These are phyloP conservation scores for Pestalotiopsis sp. DNA, from an alignment of 2,329 filamentous ascomycete species.

Conservation along the genomic window DNA sequence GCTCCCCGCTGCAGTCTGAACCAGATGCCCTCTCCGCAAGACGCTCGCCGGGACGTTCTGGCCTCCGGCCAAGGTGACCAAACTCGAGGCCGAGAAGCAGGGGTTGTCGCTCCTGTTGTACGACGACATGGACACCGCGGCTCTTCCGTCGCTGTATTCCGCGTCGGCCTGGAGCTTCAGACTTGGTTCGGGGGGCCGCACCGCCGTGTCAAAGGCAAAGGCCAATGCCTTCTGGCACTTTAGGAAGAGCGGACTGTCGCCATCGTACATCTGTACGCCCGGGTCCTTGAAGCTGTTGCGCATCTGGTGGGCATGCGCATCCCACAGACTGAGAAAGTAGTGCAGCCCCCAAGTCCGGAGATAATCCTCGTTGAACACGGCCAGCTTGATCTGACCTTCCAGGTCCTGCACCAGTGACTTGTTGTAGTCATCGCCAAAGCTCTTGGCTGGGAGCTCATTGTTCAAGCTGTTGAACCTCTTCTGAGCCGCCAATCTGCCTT, in stretches of 20 bases:
- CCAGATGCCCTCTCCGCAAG: slow-evolving; percentile 45
- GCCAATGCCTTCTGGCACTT: slow-evolving; percentile 52
- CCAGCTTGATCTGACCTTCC: slow-evolving; percentile 52
- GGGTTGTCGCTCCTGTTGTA: slow-evolving; percentile 44
- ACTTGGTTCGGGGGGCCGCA: slow-evolving; percentile 42
- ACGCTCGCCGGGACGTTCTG: slow-evolving; percentile 39
- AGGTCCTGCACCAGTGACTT: slow-evolving; percentile 52
- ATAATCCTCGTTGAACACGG: slow-evolving; percentile 38
- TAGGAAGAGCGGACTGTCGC: slow-evolving; percentile 51
- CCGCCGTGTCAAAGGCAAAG: slow-evolving; percentile 46
- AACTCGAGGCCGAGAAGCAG: slow-evolving; percentile 56
- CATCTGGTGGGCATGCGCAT: slow-evolving; percentile 57
- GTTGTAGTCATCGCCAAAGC: slow-evolving; percentile 41
- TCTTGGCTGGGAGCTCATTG: slow-evolving; percentile 31
- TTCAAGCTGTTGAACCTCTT: slow-evolving; percentile 31
- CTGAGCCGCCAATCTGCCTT: not conserved
- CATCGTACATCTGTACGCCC: slow-evolving; percentile 57
- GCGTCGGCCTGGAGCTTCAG: slow-evolving; percentile 4
- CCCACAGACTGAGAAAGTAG: slow-evolving; percentile 58
- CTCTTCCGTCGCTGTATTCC: slow-evolving; percentile 7
- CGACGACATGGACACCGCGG: slow-evolving; percentile 37
- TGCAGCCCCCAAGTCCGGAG: slow-evolving; percentile 57
- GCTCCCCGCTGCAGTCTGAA: slow-evolving; percentile 52
- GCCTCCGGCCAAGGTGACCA: slow-evolving; percentile 46
- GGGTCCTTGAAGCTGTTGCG: slow-evolving; percentile 66